Evolutionary conservation across 163 green algal genomes (phyloP), one percentile per base, ranked within the genome.

Genomic region (Chloromonas sp.): DNA sequence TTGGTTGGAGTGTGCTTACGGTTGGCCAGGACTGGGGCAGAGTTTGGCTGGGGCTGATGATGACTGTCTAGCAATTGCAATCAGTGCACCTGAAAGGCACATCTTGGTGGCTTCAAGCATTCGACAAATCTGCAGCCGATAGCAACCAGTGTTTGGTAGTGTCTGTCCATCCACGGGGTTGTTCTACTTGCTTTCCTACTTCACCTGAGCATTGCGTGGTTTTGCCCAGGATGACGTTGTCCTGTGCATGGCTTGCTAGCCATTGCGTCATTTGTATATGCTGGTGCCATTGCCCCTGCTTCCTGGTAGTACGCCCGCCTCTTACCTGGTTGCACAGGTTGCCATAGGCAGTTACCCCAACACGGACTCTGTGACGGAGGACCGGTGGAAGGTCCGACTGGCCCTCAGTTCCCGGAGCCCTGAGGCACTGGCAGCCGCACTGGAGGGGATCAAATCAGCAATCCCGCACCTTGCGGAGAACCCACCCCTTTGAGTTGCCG

Each of bases 301-400:
- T 74, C 66, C 66, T 11, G 11, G 66, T 11, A 5, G 66, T 11
- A 5, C 58, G 71, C 71, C 14, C 58, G 71, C 71, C 71, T 58
- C 5, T 58, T 14, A 79, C 71, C 5, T 79, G 71, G 13, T 79
- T 36, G 71, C 62, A 93, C 82, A 60, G 86, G 86, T 81, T 1
- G 3, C 77, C 79, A 60, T 92, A 60, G 91, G 93, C 2, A 89
- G 78, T 8, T 96, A 96, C 82, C 93, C 92, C 13, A 92, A 92
- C 84, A 85, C 81, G 0, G n/a, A 85, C 57, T 70, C 79, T 3
- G 77, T 89, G 15, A 81, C 61, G 0, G 78, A 83, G 60, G 70
- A 61, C 3, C 79, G 60, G 13, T 92, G 84, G 81, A 87, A 89
- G 71, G 91, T 93, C 0, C 92, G 92, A 85, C 85, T 94, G 59